Evolutionary conservation across 2,329 filamentous ascomycete genomes (phyloP), one percentile per base, ranked within the genome.

Genomic region (Fusarium citri): DNA sequence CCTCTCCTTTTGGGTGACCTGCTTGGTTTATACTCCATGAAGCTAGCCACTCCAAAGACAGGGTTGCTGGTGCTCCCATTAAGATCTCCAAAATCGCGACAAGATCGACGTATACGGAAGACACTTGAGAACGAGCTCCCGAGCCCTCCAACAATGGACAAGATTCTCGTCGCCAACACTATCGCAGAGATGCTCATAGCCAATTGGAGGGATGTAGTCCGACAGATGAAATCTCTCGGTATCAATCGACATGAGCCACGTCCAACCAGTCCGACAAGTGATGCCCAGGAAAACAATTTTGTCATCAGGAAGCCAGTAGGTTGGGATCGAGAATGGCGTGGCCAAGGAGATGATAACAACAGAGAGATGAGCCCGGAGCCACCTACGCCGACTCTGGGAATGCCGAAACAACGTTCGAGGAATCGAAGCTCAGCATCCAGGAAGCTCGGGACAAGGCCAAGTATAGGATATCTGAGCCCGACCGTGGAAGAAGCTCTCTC

Each of bases 171-270:
- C 56, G 88, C 88, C 14, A 90, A 88, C 63, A 79, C 80, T 31
- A 85, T 92, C 30, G 81, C 88, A 0, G 88, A 91, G 75, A 91
- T 92, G 88, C 79, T 92, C 8, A 87, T 92, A 50, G 80, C 84
- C 2, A 85, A 91, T 66, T 92, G 90, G 90, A 82, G 86, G 61
- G 88, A 90, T 49, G 83, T 91, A 14, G 87, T 90, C 45, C 81
- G 84, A 41, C 86, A 92, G 59, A 85, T 91, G 81, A 86, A 81
- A 59, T 83, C 80, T 43, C 73, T 90, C 3, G 78, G 78, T 3
- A 74, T 74, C 20, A 73, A 78, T 30, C 69, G 66, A 26, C 74
- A 68, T 20, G 68, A 76, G 16, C 42, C 55, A 14, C 73, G 71
- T 8, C 57, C 72, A 6, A 55, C 18, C 16, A 69, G 60, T 25